phyloP scores from a whole-genome alignment of 2,329 filamentous ascomycete species.

The Colletotrichum magnum region DNA sequence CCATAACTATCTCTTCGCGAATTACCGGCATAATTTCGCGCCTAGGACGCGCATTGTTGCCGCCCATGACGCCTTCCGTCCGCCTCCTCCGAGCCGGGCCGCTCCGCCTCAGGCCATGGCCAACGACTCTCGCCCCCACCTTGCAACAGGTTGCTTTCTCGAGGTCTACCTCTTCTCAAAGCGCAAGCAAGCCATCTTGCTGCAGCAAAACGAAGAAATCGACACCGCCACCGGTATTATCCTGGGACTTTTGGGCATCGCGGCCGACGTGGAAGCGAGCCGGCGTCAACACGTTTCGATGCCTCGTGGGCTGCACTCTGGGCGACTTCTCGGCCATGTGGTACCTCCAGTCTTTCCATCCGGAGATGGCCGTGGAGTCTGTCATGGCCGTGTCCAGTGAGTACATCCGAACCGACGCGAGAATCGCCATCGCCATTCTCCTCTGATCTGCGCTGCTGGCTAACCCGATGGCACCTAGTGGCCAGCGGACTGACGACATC shows the following conservation, averaged over 20 bases:
- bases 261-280: constrained; percentile 62
- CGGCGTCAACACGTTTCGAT: constrained; percentile 67
- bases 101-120: not conserved
- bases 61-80: not conserved
- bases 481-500: constrained; percentile 65
- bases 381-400: constrained; percentile 69
- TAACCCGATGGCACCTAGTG: constrained; percentile 54
- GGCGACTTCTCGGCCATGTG: constrained; percentile 72
- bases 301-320: constrained; percentile 66
- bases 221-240: not conserved
- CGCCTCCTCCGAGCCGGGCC: not conserved
- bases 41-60: no score
- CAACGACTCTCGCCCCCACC: not conserved
- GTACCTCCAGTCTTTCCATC: constrained; percentile 64
- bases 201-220: constrained; percentile 16
- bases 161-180: not conserved
- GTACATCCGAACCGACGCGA: not conserved
- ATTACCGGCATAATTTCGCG: not conserved
- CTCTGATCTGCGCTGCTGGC: not conserved
- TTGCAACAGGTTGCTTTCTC: not conserved
- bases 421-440: constrained; percentile 3
- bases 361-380: constrained; percentile 60
- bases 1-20: no score
- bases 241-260: constrained; percentile 51
- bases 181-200: not conserved